phyloP scores from a whole-genome alignment of 164 flowering plant genomes.

The Tetrastigma voinierianum region DNA sequence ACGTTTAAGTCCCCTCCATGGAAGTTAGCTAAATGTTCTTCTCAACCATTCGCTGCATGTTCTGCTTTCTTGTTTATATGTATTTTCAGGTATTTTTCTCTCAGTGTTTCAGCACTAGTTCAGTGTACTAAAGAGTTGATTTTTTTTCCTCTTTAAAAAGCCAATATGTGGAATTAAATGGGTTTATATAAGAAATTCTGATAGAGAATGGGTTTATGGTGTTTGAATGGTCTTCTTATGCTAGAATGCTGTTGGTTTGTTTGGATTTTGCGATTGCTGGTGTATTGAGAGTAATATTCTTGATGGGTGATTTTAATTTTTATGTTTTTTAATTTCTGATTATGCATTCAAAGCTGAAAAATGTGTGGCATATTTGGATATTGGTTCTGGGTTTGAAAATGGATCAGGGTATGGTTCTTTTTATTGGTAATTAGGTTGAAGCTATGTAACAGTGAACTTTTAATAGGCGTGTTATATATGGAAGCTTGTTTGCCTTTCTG shows the following conservation, averaged over 20 bases:
- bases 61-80: not conserved
- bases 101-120: not conserved
- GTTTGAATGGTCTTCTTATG: not conserved
- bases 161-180: not conserved
- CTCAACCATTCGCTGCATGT: slow-evolving; percentile 8
- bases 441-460: not conserved
- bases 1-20: slow-evolving; percentile 28
- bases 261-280: slow-evolving; percentile 10
- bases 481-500: not conserved
- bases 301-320: slow-evolving; percentile 14
- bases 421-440: not conserved
- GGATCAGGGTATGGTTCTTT: not conserved
- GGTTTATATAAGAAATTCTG: slow-evolving; percentile 16
- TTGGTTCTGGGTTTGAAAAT: not conserved
- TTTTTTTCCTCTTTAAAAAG: not conserved
- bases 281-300: not conserved
- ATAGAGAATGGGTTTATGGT: slow-evolving; percentile 1
- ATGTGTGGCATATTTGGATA: too few species aligned
- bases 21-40: slow-evolving; percentile 5
- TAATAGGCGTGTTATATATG: not conserved
- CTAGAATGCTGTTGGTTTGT: slow-evolving; percentile 7
- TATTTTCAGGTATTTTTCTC: not conserved
- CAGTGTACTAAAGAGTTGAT: not conserved
- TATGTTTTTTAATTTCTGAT: not conserved
- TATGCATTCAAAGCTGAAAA: not conserved